A percentile compares a stretch with the other conserved stretches of the same genome.
phyloP scores from a whole-genome alignment of 1,284 basidiomycete genomes.

The Trametes hirsuta region DNA sequence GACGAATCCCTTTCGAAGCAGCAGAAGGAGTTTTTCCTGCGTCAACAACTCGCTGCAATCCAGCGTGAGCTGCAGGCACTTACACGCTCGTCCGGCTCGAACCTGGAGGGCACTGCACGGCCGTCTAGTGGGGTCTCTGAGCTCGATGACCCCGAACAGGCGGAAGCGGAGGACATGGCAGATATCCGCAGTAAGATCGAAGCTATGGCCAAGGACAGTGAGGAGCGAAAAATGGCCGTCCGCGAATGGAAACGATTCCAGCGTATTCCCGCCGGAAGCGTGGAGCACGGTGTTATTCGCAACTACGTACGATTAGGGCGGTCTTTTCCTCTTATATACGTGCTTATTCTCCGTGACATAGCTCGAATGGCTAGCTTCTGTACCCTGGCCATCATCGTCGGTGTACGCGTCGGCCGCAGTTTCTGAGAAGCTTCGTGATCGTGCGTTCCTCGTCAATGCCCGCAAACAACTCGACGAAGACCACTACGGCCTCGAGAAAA shows the following conservation, averaged over 20 bases:
- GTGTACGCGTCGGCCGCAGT: conserved; percentile 24
- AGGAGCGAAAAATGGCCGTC: conserved; percentile 82
- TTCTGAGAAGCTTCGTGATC: conserved; percentile 47
- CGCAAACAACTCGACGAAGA: conserved; percentile 82
- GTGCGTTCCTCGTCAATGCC: conserved; percentile 64
- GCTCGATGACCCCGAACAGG: conserved; percentile 73
- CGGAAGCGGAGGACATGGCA: conserved; percentile 78
- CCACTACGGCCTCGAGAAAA: conserved; percentile 88
- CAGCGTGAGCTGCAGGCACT: conserved; percentile 81
- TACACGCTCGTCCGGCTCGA: conserved; percentile 36
- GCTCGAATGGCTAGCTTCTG: conserved; percentile 84
- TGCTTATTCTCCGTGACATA: conserved; percentile 37
- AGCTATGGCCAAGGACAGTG: conserved; percentile 73
- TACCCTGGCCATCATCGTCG: conserved; percentile 70
- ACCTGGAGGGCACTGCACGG: background rate
- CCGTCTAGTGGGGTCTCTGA: conserved; percentile 43
- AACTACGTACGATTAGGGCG: conserved; percentile 60
- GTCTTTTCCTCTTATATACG: background rate
- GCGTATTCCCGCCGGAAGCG: conserved; percentile 75
- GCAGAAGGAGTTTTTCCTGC: conserved; percentile 82
- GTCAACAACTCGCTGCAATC: conserved; percentile 88
- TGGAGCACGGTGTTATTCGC: conserved; percentile 78
- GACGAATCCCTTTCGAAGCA: conserved; percentile 80
- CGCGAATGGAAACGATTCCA: conserved; percentile 80
- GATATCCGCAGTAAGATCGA: conserved; percentile 83